These are phyloP conservation scores for Pichia insulana DNA, from an alignment of 805 yeast species.

Conservation along the genomic window DNA sequence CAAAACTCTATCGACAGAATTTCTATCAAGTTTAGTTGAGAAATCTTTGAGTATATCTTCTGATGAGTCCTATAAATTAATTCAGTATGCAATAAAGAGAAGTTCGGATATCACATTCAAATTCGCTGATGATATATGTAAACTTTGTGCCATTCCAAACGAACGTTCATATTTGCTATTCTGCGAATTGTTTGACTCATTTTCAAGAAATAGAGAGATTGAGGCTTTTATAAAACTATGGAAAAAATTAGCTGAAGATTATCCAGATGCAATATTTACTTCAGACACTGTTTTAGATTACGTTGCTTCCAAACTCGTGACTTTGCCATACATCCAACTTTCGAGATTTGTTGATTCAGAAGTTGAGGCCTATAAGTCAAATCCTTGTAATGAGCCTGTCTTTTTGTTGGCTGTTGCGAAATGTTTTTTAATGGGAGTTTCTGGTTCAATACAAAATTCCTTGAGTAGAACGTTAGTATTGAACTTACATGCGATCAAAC, in stretches of 20 bases:
- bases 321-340: slow-evolving; percentile 42
- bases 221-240: slow-evolving; percentile 40
- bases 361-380: slow-evolving; percentile 8
- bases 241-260: slow-evolving; percentile 21
- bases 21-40: slow-evolving; percentile 35
- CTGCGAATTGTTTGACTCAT: slow-evolving; percentile 29
- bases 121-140: slow-evolving; percentile 30
- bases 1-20: slow-evolving; percentile 44
- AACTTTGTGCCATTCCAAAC: slow-evolving; percentile 1
- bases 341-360: slow-evolving; percentile 19
- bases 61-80: slow-evolving; percentile 32
- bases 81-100: slow-evolving; percentile 40
- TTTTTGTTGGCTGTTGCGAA: slow-evolving; percentile 26
- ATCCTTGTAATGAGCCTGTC: slow-evolving; percentile 10
- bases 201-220: slow-evolving; percentile 50
- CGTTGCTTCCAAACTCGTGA: slow-evolving; percentile 34
- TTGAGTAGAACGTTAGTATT: slow-evolving; percentile 16
- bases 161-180: slow-evolving; percentile 1
- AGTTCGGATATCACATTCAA: slow-evolving; percentile 53
- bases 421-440: slow-evolving; percentile 32
- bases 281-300: slow-evolving; percentile 27
- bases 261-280: slow-evolving; percentile 5
- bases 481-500: slow-evolving; percentile 12
- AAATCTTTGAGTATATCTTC: slow-evolving; percentile 17
- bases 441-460: slow-evolving; percentile 25